Conservation (phyloP, 768 basidiomycete genomes). For the Kockovaella imperatae region DNA sequence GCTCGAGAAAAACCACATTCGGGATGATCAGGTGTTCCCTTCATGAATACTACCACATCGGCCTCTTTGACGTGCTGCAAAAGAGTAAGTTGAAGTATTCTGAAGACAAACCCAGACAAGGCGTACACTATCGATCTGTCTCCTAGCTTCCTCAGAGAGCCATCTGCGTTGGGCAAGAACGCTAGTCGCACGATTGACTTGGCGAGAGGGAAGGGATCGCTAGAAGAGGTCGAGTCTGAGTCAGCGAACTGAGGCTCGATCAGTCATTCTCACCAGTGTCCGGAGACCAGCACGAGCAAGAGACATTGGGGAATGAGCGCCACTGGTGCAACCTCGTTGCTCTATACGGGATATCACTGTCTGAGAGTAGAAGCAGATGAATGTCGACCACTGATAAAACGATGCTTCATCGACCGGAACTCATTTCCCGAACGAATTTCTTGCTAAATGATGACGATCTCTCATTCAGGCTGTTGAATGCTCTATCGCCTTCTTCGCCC, state of each 20-base stretch:
- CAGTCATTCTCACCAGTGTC: conserved; percentile 23
- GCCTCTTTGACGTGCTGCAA: conserved; percentile 58
- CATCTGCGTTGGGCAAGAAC: conserved; percentile 26
- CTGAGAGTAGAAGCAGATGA: too few species aligned
- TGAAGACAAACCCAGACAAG: neutral
- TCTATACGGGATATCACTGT: too few species aligned
- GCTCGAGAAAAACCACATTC: conserved; percentile 96
- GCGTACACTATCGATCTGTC: conserved; percentile 42
- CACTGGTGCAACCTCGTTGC: too few species aligned
- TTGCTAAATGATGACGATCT: too few species aligned
- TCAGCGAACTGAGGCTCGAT: neutral
- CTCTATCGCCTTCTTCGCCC: too few species aligned
- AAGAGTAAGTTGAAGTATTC: neutral
- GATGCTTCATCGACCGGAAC: too few species aligned
- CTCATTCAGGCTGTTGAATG: too few species aligned
- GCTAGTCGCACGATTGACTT: conserved; percentile 28
- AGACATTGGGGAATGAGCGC: conserved; percentile 16
- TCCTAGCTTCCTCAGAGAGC: conserved; percentile 38
- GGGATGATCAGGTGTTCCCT: conserved; percentile 76
- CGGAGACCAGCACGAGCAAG: conserved; percentile 39
- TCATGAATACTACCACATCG: conserved; percentile 96
- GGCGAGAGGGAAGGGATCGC: conserved; percentile 37
- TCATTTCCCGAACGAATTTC: too few species aligned
- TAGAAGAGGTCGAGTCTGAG: conserved; percentile 17
- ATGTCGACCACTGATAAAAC: too few species aligned